A percentile compares a stretch with the other conserved stretches of the same genome.
Evolutionary conservation across 805 yeast species (phyloP).

Genomic region (Sugiyamaella valdiviana): DNA sequence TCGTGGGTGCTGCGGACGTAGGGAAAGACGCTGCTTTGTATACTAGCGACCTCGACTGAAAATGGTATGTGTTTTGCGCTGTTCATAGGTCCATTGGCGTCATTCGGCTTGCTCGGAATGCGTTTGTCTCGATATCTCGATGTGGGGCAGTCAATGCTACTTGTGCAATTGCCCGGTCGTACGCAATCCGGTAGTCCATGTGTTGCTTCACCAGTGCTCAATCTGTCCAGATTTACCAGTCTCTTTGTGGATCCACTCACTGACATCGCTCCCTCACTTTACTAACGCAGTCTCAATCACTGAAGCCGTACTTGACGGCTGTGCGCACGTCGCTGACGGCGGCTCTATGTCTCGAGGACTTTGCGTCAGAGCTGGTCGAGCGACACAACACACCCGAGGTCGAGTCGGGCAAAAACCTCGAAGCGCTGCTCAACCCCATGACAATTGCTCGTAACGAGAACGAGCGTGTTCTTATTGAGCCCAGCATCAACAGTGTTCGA

Average conservation of each 20-base stretch:
- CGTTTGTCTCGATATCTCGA: neutral
- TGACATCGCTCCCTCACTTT: too few relatives aligned
- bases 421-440: slow-evolving; percentile 82
- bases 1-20: neutral
- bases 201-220: too few relatives aligned
- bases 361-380: slow-evolving; percentile 91
- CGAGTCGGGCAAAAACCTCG: slow-evolving; percentile 77
- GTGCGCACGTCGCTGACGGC: slow-evolving; percentile 92
- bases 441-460: slow-evolving; percentile 87
- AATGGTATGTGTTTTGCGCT: neutral
- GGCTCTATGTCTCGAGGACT: slow-evolving; percentile 85
- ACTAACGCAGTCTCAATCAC: slow-evolving; percentile 75
- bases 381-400: slow-evolving; percentile 97
- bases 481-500: slow-evolving; percentile 87
- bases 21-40: too few relatives aligned
- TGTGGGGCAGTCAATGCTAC: neutral
- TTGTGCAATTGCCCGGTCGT: neutral
- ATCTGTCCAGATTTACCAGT: too few relatives aligned
- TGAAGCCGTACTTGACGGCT: slow-evolving; percentile 89
- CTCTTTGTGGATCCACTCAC: too few relatives aligned
- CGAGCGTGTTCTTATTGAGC: slow-evolving; percentile 87
- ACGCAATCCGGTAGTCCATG: neutral
- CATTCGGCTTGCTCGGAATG: neutral
- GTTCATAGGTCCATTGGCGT: neutral
- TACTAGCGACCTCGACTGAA: neutral